Evolutionary conservation across 2,329 filamentous ascomycete genomes (phyloP).

Genomic region (Talaromyces sp.): DNA sequence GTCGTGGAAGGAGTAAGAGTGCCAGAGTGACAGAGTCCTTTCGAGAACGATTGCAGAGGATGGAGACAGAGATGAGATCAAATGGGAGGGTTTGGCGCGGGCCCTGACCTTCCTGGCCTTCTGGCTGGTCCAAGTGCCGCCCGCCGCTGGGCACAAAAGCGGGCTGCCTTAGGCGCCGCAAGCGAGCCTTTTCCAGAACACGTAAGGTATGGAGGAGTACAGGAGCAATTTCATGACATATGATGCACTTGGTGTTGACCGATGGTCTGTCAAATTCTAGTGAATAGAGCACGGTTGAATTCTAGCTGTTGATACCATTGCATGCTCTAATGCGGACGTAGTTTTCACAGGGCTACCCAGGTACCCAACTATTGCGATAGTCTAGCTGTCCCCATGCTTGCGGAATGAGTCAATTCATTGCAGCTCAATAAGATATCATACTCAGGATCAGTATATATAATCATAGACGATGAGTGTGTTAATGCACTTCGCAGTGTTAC

Average conservation of each 20-base stretch:
- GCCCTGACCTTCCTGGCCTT: conserved; percentile 30
- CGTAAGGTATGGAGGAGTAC: no score
- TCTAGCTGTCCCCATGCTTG: neutral
- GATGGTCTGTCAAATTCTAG: no score
- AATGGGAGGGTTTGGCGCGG: conserved; percentile 28
- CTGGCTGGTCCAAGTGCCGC: conserved; percentile 40
- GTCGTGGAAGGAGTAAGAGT: neutral
- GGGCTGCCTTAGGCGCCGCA: conserved; percentile 37
- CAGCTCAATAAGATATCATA: neutral
- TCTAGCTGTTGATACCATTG: neutral
- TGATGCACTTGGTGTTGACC: no score
- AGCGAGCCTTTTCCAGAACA: conserved; percentile 28
- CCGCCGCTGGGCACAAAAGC: conserved; percentile 34
- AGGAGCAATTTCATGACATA: no score
- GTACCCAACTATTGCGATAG: neutral
- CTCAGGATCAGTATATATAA: neutral
- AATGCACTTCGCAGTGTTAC: neutral
- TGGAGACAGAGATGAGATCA: conserved; percentile 26
- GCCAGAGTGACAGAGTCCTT: neutral
- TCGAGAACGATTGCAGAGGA: conserved; percentile 6
- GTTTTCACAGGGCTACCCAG: neutral
- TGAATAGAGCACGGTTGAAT: no score
- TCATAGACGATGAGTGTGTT: neutral
- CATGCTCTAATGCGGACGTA: neutral
- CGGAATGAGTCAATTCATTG: neutral